Conservation (phyloP, 257 asterid genomes). For the Solanum commersonii region DNA sequence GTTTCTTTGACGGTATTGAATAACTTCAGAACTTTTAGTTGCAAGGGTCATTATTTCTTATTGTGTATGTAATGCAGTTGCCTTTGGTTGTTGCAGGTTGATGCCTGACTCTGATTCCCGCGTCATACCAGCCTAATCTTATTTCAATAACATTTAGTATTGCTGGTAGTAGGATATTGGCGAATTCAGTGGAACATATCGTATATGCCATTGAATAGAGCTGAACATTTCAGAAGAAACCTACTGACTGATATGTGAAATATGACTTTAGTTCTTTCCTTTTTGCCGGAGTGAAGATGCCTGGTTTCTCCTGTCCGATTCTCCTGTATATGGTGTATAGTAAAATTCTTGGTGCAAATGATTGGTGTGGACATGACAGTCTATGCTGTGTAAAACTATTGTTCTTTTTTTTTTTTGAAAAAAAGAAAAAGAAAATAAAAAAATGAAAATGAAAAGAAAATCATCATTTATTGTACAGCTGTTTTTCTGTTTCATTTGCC, state of each 20-base stretch:
- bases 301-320: slow-evolving; percentile 13
- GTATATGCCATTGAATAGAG: neutral
- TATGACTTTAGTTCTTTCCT: slow-evolving; percentile 6
- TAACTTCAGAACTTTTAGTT: neutral
- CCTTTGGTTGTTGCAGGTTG: slow-evolving; percentile 14
- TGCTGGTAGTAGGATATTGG: neutral
- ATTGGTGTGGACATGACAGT: slow-evolving; percentile 15
- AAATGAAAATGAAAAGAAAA: neutral
- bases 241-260: slow-evolving; percentile 21
- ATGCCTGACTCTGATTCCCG: neutral
- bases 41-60: neutral
- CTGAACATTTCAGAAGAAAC: slow-evolving; percentile 3
- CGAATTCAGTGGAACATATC: neutral
- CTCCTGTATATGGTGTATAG: slow-evolving; percentile 29
- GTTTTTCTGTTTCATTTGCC: neutral
- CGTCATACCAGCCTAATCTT: neutral
- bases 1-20: neutral
- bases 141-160: neutral
- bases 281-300: slow-evolving; percentile 6
- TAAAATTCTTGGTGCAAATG: slow-evolving; percentile 16
- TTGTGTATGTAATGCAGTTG: neutral
- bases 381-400: slow-evolving; percentile 2
- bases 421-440: neutral
- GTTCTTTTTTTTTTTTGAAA: neutral
- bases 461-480: neutral